These are phyloP conservation scores for Saccharomyces pastorianus DNA, from an alignment of 1,139 yeast genomes.

Conservation along the genomic window DNA sequence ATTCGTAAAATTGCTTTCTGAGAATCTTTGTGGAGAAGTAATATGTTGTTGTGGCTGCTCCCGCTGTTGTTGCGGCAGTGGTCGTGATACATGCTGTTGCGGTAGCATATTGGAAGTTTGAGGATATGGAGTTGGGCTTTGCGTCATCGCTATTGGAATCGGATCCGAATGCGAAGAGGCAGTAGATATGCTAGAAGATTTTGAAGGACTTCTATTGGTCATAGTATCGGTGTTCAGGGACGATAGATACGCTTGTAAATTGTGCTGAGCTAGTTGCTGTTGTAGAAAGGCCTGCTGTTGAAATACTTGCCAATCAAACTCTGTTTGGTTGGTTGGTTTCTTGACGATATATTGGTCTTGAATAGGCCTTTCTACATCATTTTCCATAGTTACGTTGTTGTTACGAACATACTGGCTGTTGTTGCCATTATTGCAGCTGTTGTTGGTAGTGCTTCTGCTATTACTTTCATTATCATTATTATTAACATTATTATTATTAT, in stretches of 20 bases:
- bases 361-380: background rate
- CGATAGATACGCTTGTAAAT: conserved; percentile 28
- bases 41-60: background rate
- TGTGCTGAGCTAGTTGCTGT: conserved; percentile 31
- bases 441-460: conserved; percentile 1
- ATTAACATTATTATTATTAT: background rate
- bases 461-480: background rate
- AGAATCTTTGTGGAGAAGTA: background rate
- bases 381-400: background rate
- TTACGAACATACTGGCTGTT: background rate
- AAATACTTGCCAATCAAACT: conserved; percentile 30
- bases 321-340: conserved; percentile 29
- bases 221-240: conserved; percentile 14
- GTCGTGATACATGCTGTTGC: background rate
- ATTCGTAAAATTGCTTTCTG: background rate
- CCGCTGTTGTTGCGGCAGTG: background rate
- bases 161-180: background rate
- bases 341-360: conserved; percentile 24
- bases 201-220: background rate
- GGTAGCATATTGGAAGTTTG: background rate
- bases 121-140: background rate
- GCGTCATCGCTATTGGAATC: background rate
- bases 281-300: conserved; percentile 31
- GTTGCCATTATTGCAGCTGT: background rate
- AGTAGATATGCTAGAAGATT: background rate